Evolutionary conservation across 371 early-diverging fungal genomes (phyloP), one percentile per base, ranked within the genome.

Genomic region (Vairimorpha necatrix): DNA sequence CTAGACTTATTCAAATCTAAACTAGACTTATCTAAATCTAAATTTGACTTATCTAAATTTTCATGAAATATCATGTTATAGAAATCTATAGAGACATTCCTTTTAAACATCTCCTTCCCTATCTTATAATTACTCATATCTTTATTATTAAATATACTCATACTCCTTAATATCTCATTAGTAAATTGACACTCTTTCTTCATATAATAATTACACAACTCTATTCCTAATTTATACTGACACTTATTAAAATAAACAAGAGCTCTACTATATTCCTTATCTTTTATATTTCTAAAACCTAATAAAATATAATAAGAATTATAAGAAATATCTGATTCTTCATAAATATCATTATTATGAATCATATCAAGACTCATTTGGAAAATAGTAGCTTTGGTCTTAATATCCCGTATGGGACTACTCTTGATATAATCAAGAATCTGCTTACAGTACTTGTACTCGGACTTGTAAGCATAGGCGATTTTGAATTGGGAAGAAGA

Each of bases 221-320:
- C 72, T n/a, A 76, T 53, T 61, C 80, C 80, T 0, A 48, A 38
- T 38, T 42, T 54, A 56, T 67, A 76, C 20, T 61, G 24, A 30
- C 46, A 72, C 30, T 76, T 75, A 22, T 36, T 46, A 65, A 80
- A 80, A 7, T 34, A 66, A 75, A 58, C 69, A 9, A 66, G 36
- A 7, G 80, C 80, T 14, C 32, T 34, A 20, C 62, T 58, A 38
- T 71, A 76, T 39, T 72, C 39, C 22, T 67, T 61, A 32, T 47
- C 36, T 34, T 46, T 71, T 14, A 68, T 32, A 28, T 63, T 46
- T 14, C n/a, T 62, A 68, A 53, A 70, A 60, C 80, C 80, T 34
- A 66, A 71, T 33, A 80, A 32, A 34, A 72, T 38, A 61, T 69
- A 66, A 36, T 63, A 60, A 56, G 54, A 34, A 60, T 50, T 50